Evolutionary conservation across 257 asterid genomes (phyloP).

Genomic region (Solanum habrochaites): DNA sequence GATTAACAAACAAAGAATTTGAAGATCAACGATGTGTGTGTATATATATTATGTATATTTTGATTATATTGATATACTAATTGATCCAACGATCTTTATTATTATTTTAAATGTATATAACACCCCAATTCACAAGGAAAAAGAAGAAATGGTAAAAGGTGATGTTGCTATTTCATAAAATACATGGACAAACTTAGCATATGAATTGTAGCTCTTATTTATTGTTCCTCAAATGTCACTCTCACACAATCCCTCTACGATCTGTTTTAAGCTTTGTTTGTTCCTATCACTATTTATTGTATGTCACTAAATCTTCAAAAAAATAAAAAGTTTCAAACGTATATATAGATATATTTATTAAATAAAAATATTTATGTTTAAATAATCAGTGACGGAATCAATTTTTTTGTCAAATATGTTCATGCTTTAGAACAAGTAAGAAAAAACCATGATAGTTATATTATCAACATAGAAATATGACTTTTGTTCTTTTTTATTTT

Average conservation of each 20-base stretch:
- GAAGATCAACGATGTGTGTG: no score
- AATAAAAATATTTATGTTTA: neutral
- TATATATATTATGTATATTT: no score
- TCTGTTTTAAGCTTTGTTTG: neutral
- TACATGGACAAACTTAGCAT: neutral
- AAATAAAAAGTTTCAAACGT: neutral
- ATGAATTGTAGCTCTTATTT: neutral
- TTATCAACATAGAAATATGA: no score
- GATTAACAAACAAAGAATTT: no score
- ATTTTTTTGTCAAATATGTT: no score
- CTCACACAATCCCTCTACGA: neutral
- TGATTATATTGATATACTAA: no score
- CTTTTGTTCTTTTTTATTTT: no score
- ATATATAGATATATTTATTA: neutral
- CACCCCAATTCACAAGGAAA: neutral
- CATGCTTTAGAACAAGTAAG: no score
- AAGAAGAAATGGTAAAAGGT: neutral
- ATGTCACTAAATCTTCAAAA: neutral
- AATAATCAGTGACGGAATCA: no score
- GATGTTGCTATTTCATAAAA: neutral
- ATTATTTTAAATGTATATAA: no score
- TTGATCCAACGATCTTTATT: no score
- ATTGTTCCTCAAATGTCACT: neutral
- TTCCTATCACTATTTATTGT: neutral
- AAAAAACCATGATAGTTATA: no score